A percentile compares a stretch with the other conserved stretches of the same genome.
Evolutionary conservation across 2,329 filamentous ascomycete species (phyloP).

Genomic region (Biscogniauxia mediterranea): DNA sequence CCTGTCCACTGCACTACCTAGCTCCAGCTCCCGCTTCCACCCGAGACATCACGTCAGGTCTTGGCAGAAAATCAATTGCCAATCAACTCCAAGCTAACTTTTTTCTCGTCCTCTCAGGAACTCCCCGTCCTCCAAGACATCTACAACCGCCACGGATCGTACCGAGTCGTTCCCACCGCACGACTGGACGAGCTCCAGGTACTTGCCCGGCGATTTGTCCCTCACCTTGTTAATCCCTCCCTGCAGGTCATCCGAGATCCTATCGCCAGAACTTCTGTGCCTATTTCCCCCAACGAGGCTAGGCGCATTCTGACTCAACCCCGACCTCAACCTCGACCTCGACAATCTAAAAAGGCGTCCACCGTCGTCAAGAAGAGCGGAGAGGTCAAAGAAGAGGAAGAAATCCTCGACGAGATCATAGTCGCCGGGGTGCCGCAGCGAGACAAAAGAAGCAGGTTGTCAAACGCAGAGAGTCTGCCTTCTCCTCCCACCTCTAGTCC

Average conservation of each 20-base stretch:
- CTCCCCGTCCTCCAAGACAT: background rate
- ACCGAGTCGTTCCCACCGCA: background rate
- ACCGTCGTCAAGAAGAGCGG: background rate
- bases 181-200: background rate
- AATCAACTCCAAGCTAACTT: slow-evolving; percentile 4
- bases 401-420: background rate
- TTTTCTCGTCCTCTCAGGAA: slow-evolving; percentile 1
- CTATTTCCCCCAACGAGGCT: background rate
- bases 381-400: background rate
- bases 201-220: background rate
- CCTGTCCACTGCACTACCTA: slow-evolving; percentile 3
- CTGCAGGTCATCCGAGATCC: background rate
- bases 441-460: background rate
- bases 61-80: slow-evolving; percentile 4
- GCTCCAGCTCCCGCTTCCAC: slow-evolving; percentile 8
- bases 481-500: background rate
- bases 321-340: background rate
- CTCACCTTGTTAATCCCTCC: background rate
- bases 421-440: too few species aligned
- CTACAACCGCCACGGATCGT: background rate
- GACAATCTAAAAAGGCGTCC: background rate
- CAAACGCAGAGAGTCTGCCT: background rate
- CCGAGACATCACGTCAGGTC: background rate
- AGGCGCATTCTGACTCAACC: background rate
- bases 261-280: background rate